phyloP scores from a whole-genome alignment of 306 rosid genomes.

The Cucurbita argyrosperma region DNA sequence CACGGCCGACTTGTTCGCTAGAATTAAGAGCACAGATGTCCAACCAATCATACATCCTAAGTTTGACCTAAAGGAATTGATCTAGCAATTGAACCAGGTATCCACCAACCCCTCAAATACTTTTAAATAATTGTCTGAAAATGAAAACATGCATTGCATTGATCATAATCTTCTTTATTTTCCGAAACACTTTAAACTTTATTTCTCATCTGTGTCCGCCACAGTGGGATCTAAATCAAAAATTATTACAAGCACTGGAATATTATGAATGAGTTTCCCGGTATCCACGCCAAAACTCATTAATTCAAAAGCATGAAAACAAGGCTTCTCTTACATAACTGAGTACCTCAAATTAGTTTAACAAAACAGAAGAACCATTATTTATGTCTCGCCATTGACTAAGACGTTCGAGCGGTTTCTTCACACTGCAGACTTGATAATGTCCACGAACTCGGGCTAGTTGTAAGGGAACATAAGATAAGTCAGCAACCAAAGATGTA shows the following conservation, averaged over 20 bases:
- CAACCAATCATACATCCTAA: too few relatives aligned
- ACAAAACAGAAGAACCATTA: background rate
- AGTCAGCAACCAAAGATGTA: slow-evolving; percentile 10
- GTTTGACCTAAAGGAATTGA: too few relatives aligned
- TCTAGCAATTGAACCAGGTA: too few relatives aligned
- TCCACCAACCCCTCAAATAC: too few relatives aligned
- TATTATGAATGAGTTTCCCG: background rate
- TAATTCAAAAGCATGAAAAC: background rate
- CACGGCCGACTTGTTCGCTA: too few relatives aligned
- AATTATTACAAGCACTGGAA: background rate
- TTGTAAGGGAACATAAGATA: background rate
- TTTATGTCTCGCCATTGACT: background rate
- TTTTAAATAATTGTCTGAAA: too few relatives aligned
- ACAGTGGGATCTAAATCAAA: background rate
- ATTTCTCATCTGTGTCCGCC: background rate
- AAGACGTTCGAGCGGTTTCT: slow-evolving; percentile 31
- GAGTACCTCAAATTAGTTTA: background rate
- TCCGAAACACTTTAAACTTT: background rate
- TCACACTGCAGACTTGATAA: slow-evolving; percentile 61
- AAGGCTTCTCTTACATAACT: background rate
- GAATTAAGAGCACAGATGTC: too few relatives aligned
- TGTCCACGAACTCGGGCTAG: slow-evolving; percentile 71
- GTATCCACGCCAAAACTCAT: background rate
- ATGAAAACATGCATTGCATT: too few relatives aligned
- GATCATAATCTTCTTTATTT: too few relatives aligned